Evolutionary conservation across 2,329 filamentous ascomycete genomes (phyloP).

Genomic region (Sclerotinia spermophila): DNA sequence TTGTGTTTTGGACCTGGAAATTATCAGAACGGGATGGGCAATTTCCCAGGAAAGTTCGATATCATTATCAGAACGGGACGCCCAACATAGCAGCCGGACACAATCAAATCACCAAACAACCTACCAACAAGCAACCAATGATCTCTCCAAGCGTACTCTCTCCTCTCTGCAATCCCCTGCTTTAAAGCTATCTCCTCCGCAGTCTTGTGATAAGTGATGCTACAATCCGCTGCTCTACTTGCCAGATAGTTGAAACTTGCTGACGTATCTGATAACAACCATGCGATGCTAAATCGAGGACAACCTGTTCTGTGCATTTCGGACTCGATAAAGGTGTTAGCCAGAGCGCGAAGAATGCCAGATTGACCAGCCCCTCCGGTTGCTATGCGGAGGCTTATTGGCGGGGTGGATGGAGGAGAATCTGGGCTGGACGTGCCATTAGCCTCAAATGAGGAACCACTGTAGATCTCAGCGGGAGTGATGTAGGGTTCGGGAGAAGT

Average conservation of each 20-base stretch:
- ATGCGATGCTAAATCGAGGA: constrained; percentile 42
- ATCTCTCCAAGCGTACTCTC: constrained; percentile 46
- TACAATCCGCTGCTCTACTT: constrained; percentile 41
- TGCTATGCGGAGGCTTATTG: constrained; percentile 34
- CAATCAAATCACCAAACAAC: neutral
- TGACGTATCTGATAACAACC: constrained; percentile 46
- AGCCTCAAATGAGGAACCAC: neutral
- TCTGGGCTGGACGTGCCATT: neutral
- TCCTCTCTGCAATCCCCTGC: constrained; percentile 39
- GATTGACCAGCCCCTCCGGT: constrained; percentile 38
- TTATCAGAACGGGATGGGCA: neutral
- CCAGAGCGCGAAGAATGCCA: constrained; percentile 38
- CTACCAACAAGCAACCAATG: constrained; percentile 46
- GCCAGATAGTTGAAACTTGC: constrained; percentile 45
- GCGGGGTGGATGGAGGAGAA: neutral
- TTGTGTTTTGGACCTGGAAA: constrained; percentile 34
- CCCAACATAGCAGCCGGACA: neutral
- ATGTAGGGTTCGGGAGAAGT: constrained; percentile 11
- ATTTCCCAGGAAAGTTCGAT: neutral
- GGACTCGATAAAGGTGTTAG: constrained; percentile 40
- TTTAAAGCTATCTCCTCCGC: constrained; percentile 45
- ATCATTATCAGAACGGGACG: neutral
- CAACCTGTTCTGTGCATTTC: constrained; percentile 33
- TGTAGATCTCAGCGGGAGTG: constrained; percentile 19
- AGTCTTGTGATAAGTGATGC: constrained; percentile 44